These are phyloP conservation scores for Backusella mclennaniae DNA, from an alignment of 192 early-diverging fungal genomes.

Conservation along the genomic window DNA sequence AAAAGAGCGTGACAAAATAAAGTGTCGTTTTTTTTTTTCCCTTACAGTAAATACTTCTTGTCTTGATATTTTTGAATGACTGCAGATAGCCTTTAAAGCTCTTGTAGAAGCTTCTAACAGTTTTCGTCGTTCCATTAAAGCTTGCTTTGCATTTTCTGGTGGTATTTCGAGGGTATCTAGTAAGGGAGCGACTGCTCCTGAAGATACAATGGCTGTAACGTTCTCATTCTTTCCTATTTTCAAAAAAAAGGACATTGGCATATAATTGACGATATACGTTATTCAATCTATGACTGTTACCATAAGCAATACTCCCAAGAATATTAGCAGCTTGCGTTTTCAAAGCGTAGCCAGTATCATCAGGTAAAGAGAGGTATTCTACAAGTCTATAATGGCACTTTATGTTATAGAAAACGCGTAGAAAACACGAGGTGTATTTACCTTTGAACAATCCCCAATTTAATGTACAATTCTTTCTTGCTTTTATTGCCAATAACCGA, in stretches of 20 bases:
- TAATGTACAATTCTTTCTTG: constrained; percentile 73
- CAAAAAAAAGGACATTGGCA: not conserved
- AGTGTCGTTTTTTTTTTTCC: too few species aligned
- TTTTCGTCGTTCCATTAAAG: constrained; percentile 39
- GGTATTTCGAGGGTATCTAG: constrained; percentile 40
- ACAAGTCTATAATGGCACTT: constrained; percentile 45
- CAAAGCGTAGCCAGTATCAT: constrained; percentile 36
- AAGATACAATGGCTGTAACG: constrained; percentile 51
- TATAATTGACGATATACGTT: not conserved
- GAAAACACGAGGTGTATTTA: not conserved
- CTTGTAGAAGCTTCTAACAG: constrained; percentile 69
- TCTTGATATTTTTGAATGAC: constrained; percentile 46
- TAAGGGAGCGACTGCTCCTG: constrained; percentile 57
- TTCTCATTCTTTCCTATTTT: constrained; percentile 58
- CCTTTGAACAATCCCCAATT: constrained; percentile 60
- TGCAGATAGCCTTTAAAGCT: constrained; percentile 65
- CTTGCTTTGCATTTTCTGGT: constrained; percentile 1
- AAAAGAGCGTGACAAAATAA: not conserved
- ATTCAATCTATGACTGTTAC: constrained; percentile 24
- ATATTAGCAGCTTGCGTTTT: constrained; percentile 65
- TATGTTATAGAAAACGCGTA: not conserved
- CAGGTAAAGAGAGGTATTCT: constrained; percentile 44
- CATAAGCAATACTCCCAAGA: constrained; percentile 69
- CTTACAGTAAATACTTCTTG: constrained; percentile 50
- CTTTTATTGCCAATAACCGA: constrained; percentile 78